These are phyloP conservation scores for Cyclocybe aegerita DNA, from an alignment of 768 basidiomycete genomes.

Conservation along the genomic window DNA sequence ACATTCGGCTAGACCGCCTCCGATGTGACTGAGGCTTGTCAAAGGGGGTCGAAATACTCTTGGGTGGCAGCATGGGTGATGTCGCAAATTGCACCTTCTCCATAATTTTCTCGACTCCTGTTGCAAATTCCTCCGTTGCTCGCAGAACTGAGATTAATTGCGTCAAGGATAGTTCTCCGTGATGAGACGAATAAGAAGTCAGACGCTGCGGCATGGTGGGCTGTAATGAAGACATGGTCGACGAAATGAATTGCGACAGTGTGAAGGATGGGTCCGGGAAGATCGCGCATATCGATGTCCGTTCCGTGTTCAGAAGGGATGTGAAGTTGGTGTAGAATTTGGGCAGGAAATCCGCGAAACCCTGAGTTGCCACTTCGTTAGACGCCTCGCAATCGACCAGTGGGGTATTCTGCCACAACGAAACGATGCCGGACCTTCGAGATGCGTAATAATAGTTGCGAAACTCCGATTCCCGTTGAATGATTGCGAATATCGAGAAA, in stretches of 20 bases:
- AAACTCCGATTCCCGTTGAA: slow-evolving; percentile 91
- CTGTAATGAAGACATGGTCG: slow-evolving; percentile 73
- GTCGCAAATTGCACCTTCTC: slow-evolving; percentile 60
- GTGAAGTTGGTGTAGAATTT: slow-evolving; percentile 75
- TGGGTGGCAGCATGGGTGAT: slow-evolving; percentile 12
- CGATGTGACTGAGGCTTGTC: slow-evolving; percentile 37
- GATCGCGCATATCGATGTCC: slow-evolving; percentile 73
- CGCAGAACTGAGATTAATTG: slow-evolving; percentile 73
- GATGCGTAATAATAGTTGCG: slow-evolving; percentile 93
- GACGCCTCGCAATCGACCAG: slow-evolving; percentile 46
- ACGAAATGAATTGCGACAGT: slow-evolving; percentile 79
- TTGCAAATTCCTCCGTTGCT: slow-evolving; percentile 82
- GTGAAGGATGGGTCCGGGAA: slow-evolving; percentile 83
- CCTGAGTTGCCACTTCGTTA: slow-evolving; percentile 23
- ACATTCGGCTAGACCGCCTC: slow-evolving; percentile 62
- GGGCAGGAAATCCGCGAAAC: slow-evolving; percentile 68
- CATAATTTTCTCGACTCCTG: slow-evolving; percentile 69
- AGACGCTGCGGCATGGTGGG: slow-evolving; percentile 85
- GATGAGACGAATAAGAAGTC: slow-evolving; percentile 60
- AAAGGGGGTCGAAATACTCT: slow-evolving; percentile 7
- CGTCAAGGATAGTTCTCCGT: slow-evolving; percentile 61
- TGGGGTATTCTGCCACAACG: slow-evolving; percentile 64
- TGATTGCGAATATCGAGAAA: slow-evolving; percentile 85
- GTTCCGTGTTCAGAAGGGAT: slow-evolving; percentile 66
- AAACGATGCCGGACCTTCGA: slow-evolving; percentile 60